A percentile compares a stretch with the other conserved stretches of the same genome.
Conservation (phyloP, 371 early-diverging fungal species). For the Thermomucor indicae-seudaticae region DNA sequence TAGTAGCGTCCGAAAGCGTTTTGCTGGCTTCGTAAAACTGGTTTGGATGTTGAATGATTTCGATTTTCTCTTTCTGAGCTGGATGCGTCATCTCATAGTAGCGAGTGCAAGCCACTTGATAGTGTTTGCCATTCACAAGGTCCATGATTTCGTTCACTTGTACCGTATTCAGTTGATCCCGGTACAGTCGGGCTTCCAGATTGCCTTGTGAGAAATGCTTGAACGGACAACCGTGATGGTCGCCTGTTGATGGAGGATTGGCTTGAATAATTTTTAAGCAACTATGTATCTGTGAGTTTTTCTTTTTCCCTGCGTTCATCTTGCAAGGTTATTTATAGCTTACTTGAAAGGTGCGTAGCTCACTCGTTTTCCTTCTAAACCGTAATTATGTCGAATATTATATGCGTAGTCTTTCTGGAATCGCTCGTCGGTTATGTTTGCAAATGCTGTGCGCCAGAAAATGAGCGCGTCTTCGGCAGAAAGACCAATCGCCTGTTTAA, state of each 20-base stretch:
- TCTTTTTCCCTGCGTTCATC: not conserved
- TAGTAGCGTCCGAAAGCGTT: not conserved
- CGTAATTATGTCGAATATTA: constrained; percentile 97
- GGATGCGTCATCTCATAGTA: constrained; percentile 76
- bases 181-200: constrained; percentile 51
- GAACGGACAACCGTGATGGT: constrained; percentile 97
- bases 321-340: not conserved
- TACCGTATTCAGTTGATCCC: constrained; percentile 43
- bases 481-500: constrained; percentile 84
- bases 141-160: constrained; percentile 63
- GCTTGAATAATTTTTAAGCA: constrained; percentile 88
- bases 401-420: constrained; percentile 95
- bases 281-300: constrained; percentile 18
- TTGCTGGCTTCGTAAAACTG: constrained; percentile 85
- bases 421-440: constrained; percentile 76
- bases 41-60: constrained; percentile 88
- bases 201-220: constrained; percentile 68
- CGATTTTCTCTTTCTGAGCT: constrained; percentile 33
- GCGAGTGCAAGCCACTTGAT: constrained; percentile 91
- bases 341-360: constrained; percentile 90
- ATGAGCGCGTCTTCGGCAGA: constrained; percentile 86
- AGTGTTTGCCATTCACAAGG: constrained; percentile 75
- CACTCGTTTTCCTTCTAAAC: constrained; percentile 93
- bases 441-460: constrained; percentile 87
- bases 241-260: constrained; percentile 76